A percentile compares a stretch with the other conserved stretches of the same genome.
Conservation (phyloP, 1,284 basidiomycete species). For the Trichosporon ovoides region DNA sequence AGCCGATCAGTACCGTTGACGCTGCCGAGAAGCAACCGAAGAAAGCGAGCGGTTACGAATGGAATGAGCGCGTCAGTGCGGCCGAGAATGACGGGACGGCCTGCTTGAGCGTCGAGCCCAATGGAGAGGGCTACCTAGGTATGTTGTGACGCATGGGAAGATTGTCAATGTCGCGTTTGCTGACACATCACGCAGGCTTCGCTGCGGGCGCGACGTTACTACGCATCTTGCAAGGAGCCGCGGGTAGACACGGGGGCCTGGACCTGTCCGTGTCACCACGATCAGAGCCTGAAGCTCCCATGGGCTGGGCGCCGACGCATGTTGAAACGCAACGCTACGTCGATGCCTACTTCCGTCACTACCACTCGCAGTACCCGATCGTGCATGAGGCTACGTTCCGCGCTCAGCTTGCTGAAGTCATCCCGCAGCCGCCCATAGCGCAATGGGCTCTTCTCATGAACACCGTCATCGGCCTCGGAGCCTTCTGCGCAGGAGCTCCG, state of each 20-base stretch:
- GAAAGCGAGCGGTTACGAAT: constrained; percentile 22
- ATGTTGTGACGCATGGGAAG: constrained; percentile 7
- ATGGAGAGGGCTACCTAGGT: constrained; percentile 26
- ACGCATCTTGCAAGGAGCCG: constrained; percentile 20
- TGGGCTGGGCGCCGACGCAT: neutral
- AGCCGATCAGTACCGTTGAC: constrained; percentile 10
- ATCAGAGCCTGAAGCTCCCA: neutral
- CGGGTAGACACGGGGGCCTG: neutral
- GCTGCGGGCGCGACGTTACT: constrained; percentile 25
- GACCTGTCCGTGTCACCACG: neutral
- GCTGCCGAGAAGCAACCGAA: constrained; percentile 17
- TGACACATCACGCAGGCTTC: constrained; percentile 16
- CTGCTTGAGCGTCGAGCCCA: constrained; percentile 22
- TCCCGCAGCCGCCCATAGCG: constrained; percentile 17
- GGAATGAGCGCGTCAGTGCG: constrained; percentile 17
- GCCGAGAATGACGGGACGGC: constrained; percentile 25
- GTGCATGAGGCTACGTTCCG: constrained; percentile 30
- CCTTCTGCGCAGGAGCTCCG: constrained; percentile 23
- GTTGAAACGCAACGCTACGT: constrained; percentile 13
- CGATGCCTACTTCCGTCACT: constrained; percentile 27
- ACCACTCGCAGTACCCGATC: constrained; percentile 30
- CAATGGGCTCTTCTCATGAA: constrained; percentile 25
- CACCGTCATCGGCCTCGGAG: constrained; percentile 25
- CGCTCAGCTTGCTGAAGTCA: constrained; percentile 27
- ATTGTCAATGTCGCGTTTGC: neutral